Conservation (phyloP, 345 rosid genomes). For the Gossypium turneri region DNA sequence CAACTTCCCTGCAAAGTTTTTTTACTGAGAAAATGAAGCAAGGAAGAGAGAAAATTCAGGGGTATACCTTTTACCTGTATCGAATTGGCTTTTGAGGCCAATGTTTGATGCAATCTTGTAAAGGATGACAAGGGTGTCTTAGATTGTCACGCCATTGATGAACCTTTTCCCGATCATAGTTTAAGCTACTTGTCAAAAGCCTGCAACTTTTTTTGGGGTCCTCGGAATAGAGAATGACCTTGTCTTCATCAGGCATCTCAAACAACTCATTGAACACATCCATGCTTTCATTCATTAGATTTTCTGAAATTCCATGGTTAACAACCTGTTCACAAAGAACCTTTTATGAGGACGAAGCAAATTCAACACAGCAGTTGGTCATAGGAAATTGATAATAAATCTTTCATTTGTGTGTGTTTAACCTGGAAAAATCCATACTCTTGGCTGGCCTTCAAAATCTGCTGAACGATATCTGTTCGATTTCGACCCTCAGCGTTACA, state of each 20-base stretch:
- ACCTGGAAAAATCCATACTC: slow-evolving; percentile 36
- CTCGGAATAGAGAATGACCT: slow-evolving; percentile 9
- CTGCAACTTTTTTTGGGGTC: slow-evolving; percentile 27
- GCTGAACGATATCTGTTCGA: slow-evolving; percentile 11
- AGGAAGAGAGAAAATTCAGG: no score
- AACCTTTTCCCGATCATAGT: not conserved
- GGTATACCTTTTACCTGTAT: slow-evolving; percentile 2
- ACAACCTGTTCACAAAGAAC: not conserved
- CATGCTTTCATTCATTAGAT: slow-evolving; percentile 20
- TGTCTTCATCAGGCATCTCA: slow-evolving; percentile 12
- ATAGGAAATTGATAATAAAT: no score
- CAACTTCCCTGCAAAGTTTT: not conserved
- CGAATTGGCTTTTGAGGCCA: slow-evolving; percentile 21
- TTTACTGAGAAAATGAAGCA: slow-evolving; percentile 8
- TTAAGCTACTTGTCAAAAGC: slow-evolving; percentile 20
- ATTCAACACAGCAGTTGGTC: no score
- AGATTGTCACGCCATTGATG: not conserved
- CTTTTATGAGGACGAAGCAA: no score
- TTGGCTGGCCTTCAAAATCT: slow-evolving; percentile 29
- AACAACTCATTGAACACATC: slow-evolving; percentile 27
- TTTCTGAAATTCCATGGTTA: slow-evolving; percentile 32
- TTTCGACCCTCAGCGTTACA: not conserved
- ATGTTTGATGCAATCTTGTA: not conserved
- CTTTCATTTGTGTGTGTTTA: no score
- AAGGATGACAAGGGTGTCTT: slow-evolving; percentile 18